Base-by-base conservation (phyloP, 2,329 filamentous ascomycete genomes). In the Alternaria sp. region DNA sequence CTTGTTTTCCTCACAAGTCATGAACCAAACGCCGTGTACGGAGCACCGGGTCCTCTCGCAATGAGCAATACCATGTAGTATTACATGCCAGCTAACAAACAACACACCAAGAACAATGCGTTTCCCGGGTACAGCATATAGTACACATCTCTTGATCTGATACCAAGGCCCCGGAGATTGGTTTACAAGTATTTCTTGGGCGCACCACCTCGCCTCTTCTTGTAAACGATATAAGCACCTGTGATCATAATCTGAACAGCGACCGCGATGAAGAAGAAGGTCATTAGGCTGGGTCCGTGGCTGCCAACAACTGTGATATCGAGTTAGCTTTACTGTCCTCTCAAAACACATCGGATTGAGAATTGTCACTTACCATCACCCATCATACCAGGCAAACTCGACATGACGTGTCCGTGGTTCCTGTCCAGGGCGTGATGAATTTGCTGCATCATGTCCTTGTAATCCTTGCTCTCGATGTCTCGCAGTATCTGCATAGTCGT, bases 101-200 rank as follows among this genome's bases (percentile, higher is more conserved):
- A 21, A 51, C 3, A 4, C 5, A 21, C 26, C 25, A 12, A n/a
- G 28, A 32, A 36, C 12, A 9, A n/a, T 4, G 5, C 13, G 15
- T 9, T 25, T 52, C 9, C 15, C 30, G 4, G 9, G 9, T n/a
- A 36, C 19, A 25, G 4, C 5, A 5, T 23, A 56, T 30, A 47
- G n/a, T 46, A 47, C 26, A 56, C 43, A 13, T 23, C 13, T 4
- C 19, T 30, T 25, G 9, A 8, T 21, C 10, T 12, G 7, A 45
- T 4, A 7, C 3, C 5, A 28, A 19, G 43, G 28, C 25, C 30
- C 8, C 4, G 13, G 11, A 12, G 3, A 6, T 15, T 25, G 15
- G 2, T 43, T 13, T 68, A 97, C 77, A 97, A 82, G 80, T 93
- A 97, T 83, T 97, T 97, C 86, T 97, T 97, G n/a, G 93, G 93